Percentiles rank a stretch among this genome's conserved stretches.
Conservation (phyloP, 768 basidiomycete genomes). For the Podaxis sp. region DNA sequence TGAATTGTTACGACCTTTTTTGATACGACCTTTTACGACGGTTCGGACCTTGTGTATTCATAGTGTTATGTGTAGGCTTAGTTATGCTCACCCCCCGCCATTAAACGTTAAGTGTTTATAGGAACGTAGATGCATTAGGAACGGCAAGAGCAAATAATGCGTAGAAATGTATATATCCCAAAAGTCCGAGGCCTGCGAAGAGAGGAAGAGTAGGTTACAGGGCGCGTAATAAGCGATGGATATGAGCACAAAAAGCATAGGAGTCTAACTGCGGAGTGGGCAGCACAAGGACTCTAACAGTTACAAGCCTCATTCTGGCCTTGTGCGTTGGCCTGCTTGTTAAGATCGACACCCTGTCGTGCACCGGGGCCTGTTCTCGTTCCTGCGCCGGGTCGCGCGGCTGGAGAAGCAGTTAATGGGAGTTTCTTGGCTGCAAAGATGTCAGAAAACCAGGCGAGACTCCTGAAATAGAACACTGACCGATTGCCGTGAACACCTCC, state of each 20-base stretch:
- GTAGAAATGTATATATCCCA: constrained; percentile 31
- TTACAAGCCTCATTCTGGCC: constrained; percentile 72
- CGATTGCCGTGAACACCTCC: constrained; percentile 85
- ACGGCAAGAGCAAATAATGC: constrained; percentile 14
- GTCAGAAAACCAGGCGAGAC: constrained; percentile 4
- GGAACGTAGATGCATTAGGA: constrained; percentile 12
- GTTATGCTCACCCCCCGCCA: neutral
- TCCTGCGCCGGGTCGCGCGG: constrained; percentile 55
- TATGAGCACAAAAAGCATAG: neutral
- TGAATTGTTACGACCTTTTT: neutral
- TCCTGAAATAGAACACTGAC: constrained; percentile 40
- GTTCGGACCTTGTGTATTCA: neutral
- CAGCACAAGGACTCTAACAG: constrained; percentile 46
- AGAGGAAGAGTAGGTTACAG: constrained; percentile 28
- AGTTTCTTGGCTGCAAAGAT: constrained; percentile 73
- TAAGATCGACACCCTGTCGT: constrained; percentile 77
- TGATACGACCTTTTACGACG: neutral
- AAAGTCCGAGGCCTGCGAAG: constrained; percentile 34
- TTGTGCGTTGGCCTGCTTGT: constrained; percentile 56
- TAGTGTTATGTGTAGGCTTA: neutral
- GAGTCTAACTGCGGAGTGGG: neutral
- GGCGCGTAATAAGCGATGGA: constrained; percentile 19
- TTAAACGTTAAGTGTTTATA: neutral
- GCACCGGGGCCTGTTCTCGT: constrained; percentile 52
- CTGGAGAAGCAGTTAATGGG: constrained; percentile 75